Evolutionary conservation across 768 basidiomycete genomes (phyloP), one percentile per base, ranked within the genome.

Genomic region (Termitomyces sp.): DNA sequence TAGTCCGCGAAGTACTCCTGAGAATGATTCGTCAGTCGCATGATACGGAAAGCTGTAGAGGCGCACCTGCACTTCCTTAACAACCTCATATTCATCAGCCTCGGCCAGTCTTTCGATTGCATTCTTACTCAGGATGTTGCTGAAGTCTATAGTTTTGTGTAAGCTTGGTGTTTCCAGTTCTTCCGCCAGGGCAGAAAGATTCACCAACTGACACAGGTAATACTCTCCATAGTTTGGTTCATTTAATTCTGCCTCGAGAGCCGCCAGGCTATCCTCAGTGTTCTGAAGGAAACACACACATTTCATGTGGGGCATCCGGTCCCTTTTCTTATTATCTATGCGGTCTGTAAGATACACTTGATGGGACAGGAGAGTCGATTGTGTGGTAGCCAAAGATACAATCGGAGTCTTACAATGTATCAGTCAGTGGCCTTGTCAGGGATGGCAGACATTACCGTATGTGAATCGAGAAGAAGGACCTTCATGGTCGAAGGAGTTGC

Each of bases 1-100:
- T 94, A 98, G 71, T 99, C 97, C 62, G 94, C 94, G 71, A 98
- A 99, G 75, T 93, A 93, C 82, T 99, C 97, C 94, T 93, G 76
- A 58, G 43, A 48, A 32, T 10, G 50, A 56, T 51, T 3, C 6
- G 27, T 31, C 53, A 59, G 57, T 53, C 58, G 49, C 20, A 27
- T 46, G 36, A 27, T 42, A 13, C 27, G 27, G 16, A 59, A 46
- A 43, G 27, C 22, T 46, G 3, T 43, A 27, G 32, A 53, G 34
- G 61, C 80, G 58, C 66, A 95, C 95, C 84, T 99, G 97, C 1
- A 99, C 91, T 75, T 99, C 97, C 55, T 86, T 84, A 14, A 99
- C 96, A 18, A 98, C 90, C 71, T 99, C 97, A 61, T 92, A 92
- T 71, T 97, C 93, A 69, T 99, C 97, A 20, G 88, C 91, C 64